Conservation (phyloP, 2,329 filamentous ascomycete species). For the Aspergillus quadricinctus region DNA sequence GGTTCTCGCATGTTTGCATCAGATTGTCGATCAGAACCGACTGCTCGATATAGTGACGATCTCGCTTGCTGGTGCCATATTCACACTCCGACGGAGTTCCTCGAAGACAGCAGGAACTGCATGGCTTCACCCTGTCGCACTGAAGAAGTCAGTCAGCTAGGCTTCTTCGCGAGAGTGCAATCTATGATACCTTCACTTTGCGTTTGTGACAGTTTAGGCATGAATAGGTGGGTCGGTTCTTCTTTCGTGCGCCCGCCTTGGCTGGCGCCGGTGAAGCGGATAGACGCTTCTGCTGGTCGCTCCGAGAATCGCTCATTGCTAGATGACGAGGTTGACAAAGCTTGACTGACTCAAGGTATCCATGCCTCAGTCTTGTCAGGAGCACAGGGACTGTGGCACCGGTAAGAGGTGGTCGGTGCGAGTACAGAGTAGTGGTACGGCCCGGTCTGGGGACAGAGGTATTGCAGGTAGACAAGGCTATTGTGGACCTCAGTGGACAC, state of each 20-base stretch:
- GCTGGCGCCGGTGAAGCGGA: background rate
- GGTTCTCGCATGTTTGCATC: slow-evolving; percentile 15
- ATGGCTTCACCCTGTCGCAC: slow-evolving; percentile 30
- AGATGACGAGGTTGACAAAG: background rate
- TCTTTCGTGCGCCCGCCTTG: slow-evolving; percentile 16
- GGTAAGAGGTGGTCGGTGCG: too few relatives aligned
- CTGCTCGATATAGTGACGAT: slow-evolving; percentile 28
- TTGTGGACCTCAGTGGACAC: background rate
- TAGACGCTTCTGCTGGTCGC: background rate
- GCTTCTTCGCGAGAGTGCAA: too few relatives aligned
- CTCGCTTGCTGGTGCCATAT: slow-evolving; percentile 27
- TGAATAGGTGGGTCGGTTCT: slow-evolving; percentile 27
- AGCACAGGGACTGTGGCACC: too few relatives aligned
- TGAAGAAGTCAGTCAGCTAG: slow-evolving; percentile 1
- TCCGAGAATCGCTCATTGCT: slow-evolving; percentile 1
- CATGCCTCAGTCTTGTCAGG: background rate
- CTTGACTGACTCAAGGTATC: background rate
- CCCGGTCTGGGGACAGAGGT: too few relatives aligned
- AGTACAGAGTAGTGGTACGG: too few relatives aligned
- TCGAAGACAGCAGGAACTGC: slow-evolving; percentile 27
- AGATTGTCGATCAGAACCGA: slow-evolving; percentile 24
- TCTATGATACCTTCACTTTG: slow-evolving; percentile 28
- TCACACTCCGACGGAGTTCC: slow-evolving; percentile 28
- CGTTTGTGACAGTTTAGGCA: slow-evolving; percentile 29
- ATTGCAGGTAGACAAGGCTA: background rate